Conservation (phyloP, 106 monocot genomes). For the Dendrobium chrysotoxum region DNA sequence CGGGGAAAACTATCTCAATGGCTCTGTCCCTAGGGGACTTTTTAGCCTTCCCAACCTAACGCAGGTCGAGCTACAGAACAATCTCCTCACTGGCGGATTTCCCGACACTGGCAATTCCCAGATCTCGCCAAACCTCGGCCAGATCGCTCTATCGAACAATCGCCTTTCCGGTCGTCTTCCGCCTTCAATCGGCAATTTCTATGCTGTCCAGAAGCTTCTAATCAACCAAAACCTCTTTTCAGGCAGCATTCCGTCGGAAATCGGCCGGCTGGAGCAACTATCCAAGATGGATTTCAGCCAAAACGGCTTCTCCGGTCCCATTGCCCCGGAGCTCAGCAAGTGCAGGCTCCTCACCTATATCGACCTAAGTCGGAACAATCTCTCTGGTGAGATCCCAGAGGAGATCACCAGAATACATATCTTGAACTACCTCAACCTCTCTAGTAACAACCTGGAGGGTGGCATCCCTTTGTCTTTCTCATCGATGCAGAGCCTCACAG, state of each 20-base stretch:
- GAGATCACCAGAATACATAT: conserved; percentile 40
- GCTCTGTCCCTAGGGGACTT: conserved; percentile 46
- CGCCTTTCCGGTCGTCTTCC: conserved; percentile 50
- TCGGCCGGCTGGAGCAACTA: conserved; percentile 62
- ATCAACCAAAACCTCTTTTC: conserved; percentile 56
- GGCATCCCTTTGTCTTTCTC: conserved; percentile 56
- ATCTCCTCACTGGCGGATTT: conserved; percentile 58
- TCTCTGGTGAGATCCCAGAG: conserved; percentile 43
- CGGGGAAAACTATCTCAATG: conserved; percentile 81
- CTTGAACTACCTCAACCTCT: conserved; percentile 54
- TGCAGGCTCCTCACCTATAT: conserved; percentile 61
- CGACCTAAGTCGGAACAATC: conserved; percentile 53
- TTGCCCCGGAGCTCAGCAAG: conserved; percentile 45
- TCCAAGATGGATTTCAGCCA: conserved; percentile 64
- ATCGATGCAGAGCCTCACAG: conserved; percentile 82
- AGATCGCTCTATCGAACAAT: conserved; percentile 79
- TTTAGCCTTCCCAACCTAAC: conserved; percentile 48
- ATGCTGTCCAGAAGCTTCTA: conserved; percentile 60
- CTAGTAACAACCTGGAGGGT: conserved; percentile 55
- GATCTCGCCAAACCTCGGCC: conserved; percentile 46
- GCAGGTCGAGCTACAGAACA: conserved; percentile 74
- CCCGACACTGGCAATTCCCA: conserved; percentile 24
- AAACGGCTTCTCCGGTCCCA: conserved; percentile 39
- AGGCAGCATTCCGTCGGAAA: conserved; percentile 48
- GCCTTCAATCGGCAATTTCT: conserved; percentile 50